These are phyloP conservation scores for Coelastrella sp. DNA, from an alignment of 139 green algal genomes.

Conservation along the genomic window DNA sequence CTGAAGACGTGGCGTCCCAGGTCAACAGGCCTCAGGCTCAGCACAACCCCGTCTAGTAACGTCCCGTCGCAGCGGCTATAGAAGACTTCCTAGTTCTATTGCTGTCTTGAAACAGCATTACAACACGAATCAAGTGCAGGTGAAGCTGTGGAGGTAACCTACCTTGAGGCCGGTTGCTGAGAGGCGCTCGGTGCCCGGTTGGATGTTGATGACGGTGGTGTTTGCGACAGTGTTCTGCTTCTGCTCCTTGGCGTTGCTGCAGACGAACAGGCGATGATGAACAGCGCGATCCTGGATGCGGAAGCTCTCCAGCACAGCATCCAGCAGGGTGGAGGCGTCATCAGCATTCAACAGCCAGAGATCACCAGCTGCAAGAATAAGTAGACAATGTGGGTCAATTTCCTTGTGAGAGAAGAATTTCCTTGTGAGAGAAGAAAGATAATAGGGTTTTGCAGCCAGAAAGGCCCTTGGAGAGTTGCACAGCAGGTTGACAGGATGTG, in stretches of 20 bases:
- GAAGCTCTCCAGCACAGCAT: conserved; percentile 47
- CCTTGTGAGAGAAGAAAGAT: neutral
- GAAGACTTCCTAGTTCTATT: too few relatives aligned
- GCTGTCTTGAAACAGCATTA: neutral
- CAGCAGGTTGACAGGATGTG: neutral
- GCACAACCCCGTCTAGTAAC: too few relatives aligned
- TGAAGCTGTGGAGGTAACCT: neutral
- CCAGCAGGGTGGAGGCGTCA: conserved; percentile 39
- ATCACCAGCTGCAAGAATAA: conserved; percentile 38
- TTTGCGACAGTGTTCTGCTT: conserved; percentile 30
- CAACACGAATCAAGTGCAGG: conserved; percentile 24
- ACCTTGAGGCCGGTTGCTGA: conserved; percentile 43
- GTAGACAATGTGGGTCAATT: neutral
- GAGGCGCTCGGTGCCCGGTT: conserved; percentile 47
- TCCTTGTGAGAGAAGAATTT: neutral
- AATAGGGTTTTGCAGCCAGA: neutral
- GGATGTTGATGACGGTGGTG: conserved; percentile 54
- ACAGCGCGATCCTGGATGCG: conserved; percentile 48
- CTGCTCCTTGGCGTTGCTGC: conserved; percentile 35
- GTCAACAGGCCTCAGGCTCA: too few relatives aligned
- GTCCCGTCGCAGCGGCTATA: too few relatives aligned
- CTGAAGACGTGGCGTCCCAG: too few relatives aligned
- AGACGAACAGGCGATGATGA: conserved; percentile 61
- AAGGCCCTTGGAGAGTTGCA: neutral
- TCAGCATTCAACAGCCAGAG: conserved; percentile 51